A percentile compares a stretch with the other conserved stretches of the same genome.
phyloP scores from a whole-genome alignment of 2,329 filamentous ascomycete genomes.

The Sporothrix sp. region DNA sequence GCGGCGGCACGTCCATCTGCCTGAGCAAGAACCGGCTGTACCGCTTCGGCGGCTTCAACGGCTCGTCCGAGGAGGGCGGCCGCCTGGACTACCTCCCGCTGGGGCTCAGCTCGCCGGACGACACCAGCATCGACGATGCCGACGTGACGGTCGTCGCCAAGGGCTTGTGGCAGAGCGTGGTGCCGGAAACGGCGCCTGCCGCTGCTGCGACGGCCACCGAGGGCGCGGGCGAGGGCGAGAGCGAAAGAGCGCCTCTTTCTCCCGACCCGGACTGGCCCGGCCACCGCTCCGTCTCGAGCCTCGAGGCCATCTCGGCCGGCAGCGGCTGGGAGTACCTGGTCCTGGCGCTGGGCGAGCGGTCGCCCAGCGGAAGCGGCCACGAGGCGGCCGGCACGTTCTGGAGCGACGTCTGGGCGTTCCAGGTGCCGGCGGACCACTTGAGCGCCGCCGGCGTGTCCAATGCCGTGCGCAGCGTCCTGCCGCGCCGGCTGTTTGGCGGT shows the following conservation, averaged over 20 bases:
- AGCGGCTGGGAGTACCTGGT: slow-evolving; percentile 54
- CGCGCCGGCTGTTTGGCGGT: slow-evolving; percentile 12
- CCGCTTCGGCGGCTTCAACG: slow-evolving; percentile 74
- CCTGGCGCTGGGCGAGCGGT: slow-evolving; percentile 49
- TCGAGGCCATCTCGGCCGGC: slow-evolving; percentile 48
- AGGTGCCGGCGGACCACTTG: slow-evolving; percentile 46
- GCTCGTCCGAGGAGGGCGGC: slow-evolving; percentile 58
- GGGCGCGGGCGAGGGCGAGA: slow-evolving; percentile 18
- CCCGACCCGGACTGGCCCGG: slow-evolving; percentile 35
- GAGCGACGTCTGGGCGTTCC: slow-evolving; percentile 55
- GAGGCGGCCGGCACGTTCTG: slow-evolving; percentile 44
- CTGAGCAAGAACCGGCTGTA: slow-evolving; percentile 56
- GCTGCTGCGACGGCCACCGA: slow-evolving; percentile 16
- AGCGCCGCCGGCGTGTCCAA: slow-evolving; percentile 46
- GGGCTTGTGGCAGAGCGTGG: slow-evolving; percentile 41
- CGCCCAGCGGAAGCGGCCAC: slow-evolving; percentile 39
- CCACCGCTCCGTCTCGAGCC: slow-evolving; percentile 41
- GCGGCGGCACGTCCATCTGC: slow-evolving; percentile 59
- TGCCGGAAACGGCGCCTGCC: slow-evolving; percentile 18
- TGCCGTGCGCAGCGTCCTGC: slow-evolving; percentile 26
- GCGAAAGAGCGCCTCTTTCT: slow-evolving; percentile 21
- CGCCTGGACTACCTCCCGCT: slow-evolving; percentile 57
- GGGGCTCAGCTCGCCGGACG: slow-evolving; percentile 45
- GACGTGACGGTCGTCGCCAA: slow-evolving; percentile 43
- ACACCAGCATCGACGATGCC: slow-evolving; percentile 30